Base-by-base conservation (phyloP, 805 yeast genomes). In the Lachancea fermentati region DNA sequence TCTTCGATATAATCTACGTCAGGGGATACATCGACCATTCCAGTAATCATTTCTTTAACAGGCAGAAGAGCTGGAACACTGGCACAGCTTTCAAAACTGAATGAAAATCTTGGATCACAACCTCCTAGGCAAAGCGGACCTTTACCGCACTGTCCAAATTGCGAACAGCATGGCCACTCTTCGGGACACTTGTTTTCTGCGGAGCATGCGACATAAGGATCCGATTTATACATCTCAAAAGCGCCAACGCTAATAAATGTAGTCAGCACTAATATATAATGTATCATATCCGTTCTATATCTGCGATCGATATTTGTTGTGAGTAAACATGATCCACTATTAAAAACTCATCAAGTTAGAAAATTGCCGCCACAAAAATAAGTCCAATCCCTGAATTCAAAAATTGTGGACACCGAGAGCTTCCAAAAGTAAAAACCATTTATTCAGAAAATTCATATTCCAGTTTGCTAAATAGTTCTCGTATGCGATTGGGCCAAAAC, bases 101-200 rank as follows among this genome's bases (percentile, higher is more conserved):
- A 78, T 4, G 95, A 85, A 56, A 52, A 78, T 49, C 80, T 69
- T 18, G 93, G 84, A 64, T 89, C 87, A 66, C 97, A 89, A 18
- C 95, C 93, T 39, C 89, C 93, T 31, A 88, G 70, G 68, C 97
- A 89, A 2, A 60, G 39, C 7, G 77, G 68, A 2, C 95, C 95
- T 19, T 78, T 70, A 37, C 94, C 94, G 67, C 95, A 86, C 19
- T 68, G 71, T 28, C 96, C 96, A 52, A 78, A 83, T 44, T 79
- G 83, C n/a, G 87, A 79, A 59, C 97, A 89, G 61, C 97, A 89
- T 34, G 97, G 97, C 39, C 65, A 58, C 33, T 70, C 72, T 51
- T 76, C 73, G 1, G 97, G 97, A 63, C 97, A 89, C 5, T 48
- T 47, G 6, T 26, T 25, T 2, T 40, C 18, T 6, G 31, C 37